Evolutionary conservation across 2,329 filamentous ascomycete genomes (phyloP).

Genomic region (Pestalotiopsis sp.): DNA sequence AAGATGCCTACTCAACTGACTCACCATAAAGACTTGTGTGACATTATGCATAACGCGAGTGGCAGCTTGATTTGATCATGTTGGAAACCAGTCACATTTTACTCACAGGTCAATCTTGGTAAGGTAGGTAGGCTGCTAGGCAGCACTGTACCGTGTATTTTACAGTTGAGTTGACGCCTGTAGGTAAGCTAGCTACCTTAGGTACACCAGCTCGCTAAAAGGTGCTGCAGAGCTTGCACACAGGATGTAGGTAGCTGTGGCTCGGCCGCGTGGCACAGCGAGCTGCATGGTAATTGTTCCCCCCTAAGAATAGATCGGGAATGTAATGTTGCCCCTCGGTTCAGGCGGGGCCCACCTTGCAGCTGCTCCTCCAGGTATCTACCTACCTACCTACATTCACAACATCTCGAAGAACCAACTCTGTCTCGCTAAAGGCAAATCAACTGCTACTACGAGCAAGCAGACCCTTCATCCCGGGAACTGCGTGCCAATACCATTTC

Average conservation of each 20-base stretch:
- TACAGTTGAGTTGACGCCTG: too few relatives aligned
- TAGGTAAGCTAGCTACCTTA: too few relatives aligned
- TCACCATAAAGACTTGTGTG: too few relatives aligned
- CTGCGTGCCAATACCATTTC: not conserved
- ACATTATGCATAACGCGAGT: too few relatives aligned
- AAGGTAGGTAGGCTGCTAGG: too few relatives aligned
- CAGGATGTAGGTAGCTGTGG: not conserved
- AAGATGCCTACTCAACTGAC: too few relatives aligned
- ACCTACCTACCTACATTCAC: not conserved
- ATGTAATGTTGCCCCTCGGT: conserved; percentile 1
- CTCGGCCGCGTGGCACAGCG: not conserved
- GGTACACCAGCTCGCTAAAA: too few relatives aligned
- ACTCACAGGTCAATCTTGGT: too few relatives aligned
- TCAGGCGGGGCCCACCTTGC: not conserved
- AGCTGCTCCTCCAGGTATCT: not conserved
- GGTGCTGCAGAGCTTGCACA: too few relatives aligned
- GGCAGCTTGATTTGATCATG: too few relatives aligned
- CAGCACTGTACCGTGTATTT: too few relatives aligned
- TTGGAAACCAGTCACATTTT: too few relatives aligned
- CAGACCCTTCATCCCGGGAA: not conserved
- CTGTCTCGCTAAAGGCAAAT: not conserved
- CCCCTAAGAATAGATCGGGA: not conserved
- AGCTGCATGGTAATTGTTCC: not conserved
- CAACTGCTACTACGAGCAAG: not conserved
- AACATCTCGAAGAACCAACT: not conserved